phyloP scores from a whole-genome alignment of 192 early-diverging fungal species.

The Coemansia sp. region DNA sequence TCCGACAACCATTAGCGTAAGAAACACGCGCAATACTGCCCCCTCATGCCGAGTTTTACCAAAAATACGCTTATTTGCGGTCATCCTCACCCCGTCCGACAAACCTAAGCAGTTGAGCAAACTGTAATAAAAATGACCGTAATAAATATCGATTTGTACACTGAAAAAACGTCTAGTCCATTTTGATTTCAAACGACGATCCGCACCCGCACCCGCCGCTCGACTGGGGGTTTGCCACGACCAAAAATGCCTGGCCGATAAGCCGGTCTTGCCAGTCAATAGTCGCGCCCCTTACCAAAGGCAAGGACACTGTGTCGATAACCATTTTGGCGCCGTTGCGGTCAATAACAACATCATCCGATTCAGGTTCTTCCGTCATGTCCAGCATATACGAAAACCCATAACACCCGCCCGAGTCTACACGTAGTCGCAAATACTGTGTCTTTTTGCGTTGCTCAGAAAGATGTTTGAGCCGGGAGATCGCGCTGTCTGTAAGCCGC shows the following conservation, averaged over 20 bases:
- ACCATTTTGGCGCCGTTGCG: constrained; percentile 71
- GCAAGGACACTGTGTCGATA: constrained; percentile 70
- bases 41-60: too few relatives aligned
- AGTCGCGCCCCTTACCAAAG: constrained; percentile 70
- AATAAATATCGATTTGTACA: background rate
- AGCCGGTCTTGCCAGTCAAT: constrained; percentile 80
- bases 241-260: constrained; percentile 76
- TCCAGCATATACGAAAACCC: constrained; percentile 85
- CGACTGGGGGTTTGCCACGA: constrained; percentile 75
- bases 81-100: background rate
- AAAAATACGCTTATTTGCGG: background rate
- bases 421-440: constrained; percentile 67
- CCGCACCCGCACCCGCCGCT: constrained; percentile 71
- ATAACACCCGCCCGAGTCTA: constrained; percentile 86
- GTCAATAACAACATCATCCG: constrained; percentile 74
- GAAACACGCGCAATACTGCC: background rate
- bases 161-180: constrained; percentile 32
- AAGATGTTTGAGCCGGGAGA: constrained; percentile 36
- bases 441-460: constrained; percentile 44
- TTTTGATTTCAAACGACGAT: constrained; percentile 66
- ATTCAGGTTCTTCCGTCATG: constrained; percentile 62
- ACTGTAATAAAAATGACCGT: background rate
- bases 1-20: constrained; percentile 3
- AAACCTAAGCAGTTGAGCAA: background rate
- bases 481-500: constrained; percentile 43